Conservation (phyloP, 306 rosid genomes). For the Gleditsia sinensis region DNA sequence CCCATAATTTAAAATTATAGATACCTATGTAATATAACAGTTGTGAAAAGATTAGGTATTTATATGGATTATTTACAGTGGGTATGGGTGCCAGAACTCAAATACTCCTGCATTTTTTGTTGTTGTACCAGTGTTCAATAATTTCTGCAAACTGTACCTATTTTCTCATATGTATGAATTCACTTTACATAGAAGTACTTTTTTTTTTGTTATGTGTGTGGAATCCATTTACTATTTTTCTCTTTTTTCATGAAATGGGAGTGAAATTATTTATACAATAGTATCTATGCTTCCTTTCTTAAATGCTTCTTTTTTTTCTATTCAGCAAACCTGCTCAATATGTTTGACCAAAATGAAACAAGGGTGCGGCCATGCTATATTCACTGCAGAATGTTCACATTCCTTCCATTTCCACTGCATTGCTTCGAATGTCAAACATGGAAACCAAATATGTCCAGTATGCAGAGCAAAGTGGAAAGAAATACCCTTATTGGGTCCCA, state of each 20-base stretch:
- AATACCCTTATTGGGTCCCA: constrained; percentile 60
- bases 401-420: constrained; percentile 71
- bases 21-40: not conserved
- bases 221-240: not conserved
- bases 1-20: not conserved
- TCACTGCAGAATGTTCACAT: constrained; percentile 70
- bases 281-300: not conserved
- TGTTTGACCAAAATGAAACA: constrained; percentile 64
- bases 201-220: not conserved
- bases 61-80: not conserved
- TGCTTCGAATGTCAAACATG: constrained; percentile 58
- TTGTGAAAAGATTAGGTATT: not conserved
- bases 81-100: not conserved
- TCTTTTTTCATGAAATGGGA: not conserved
- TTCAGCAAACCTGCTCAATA: constrained; percentile 67
- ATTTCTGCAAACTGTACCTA: not conserved
- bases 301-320: not conserved
- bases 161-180: not conserved
- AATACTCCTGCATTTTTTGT: not conserved
- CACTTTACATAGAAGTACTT: too few species aligned
- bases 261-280: not conserved
- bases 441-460: constrained; percentile 73
- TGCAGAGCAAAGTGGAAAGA: constrained; percentile 76
- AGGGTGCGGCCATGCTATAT: constrained; percentile 70
- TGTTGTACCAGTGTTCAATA: not conserved